Percentiles rank a stretch among this genome's conserved stretches.
These are phyloP conservation scores for Phlyctochytrium arcticum DNA, from an alignment of 192 early-diverging fungal species.

Conservation along the genomic window DNA sequence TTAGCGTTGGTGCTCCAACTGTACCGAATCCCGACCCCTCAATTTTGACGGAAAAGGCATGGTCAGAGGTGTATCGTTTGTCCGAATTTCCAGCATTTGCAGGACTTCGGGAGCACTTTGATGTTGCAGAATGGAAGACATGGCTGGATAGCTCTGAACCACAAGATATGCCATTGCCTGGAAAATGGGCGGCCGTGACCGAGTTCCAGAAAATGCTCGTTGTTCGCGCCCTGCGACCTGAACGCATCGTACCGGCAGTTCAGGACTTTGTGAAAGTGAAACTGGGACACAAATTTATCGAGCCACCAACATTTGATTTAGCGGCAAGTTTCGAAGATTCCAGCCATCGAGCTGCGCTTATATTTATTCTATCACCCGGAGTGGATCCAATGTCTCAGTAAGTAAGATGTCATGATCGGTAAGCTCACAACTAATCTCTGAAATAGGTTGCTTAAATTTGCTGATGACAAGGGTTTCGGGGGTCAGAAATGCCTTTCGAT, in stretches of 20 bases:
- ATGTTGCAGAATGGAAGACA: conserved; percentile 44
- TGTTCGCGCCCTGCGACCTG: conserved; percentile 48
- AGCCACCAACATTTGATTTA: conserved; percentile 62
- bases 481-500: conserved; percentile 54
- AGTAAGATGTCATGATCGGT: conserved; percentile 9
- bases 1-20: conserved; percentile 38
- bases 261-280: conserved; percentile 59
- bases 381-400: conserved; percentile 65
- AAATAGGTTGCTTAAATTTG: conserved; percentile 56
- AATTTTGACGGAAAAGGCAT: conserved; percentile 52
- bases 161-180: conserved; percentile 35
- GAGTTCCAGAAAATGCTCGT: conserved; percentile 53
- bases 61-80: conserved; percentile 50
- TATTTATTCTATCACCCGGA: conserved; percentile 63
- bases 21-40: conserved; percentile 48
- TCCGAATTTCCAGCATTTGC: conserved; percentile 49
- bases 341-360: conserved; percentile 47
- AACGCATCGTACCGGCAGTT: conserved; percentile 49
- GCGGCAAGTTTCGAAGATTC: conserved; percentile 59
- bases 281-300: conserved; percentile 63
- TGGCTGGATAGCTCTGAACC: conserved; percentile 42
- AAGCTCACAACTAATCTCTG: background rate
- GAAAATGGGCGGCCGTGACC: conserved; percentile 41
- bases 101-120: conserved; percentile 49
- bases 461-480: conserved; percentile 55